These are phyloP conservation scores for Amorphotheca resinae DNA, from an alignment of 495 filamentous ascomycete species.

Conservation along the genomic window DNA sequence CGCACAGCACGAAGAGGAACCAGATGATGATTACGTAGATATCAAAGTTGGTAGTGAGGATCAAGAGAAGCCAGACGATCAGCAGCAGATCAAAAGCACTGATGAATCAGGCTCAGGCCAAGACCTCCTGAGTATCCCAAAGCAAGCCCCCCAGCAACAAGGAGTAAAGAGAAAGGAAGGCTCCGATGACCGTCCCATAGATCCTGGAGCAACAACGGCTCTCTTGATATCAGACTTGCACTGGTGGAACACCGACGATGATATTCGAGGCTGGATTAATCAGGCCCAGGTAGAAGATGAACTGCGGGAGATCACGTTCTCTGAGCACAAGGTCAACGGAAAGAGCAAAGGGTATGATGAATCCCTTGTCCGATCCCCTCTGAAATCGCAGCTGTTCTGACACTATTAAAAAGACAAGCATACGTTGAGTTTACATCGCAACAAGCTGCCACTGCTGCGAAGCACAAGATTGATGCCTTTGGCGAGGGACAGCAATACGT, in stretches of 20 bases:
- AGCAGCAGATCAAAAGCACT: conserved; percentile 36
- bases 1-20: conserved; percentile 21
- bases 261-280: conserved; percentile 78
- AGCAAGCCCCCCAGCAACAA: conserved; percentile 46
- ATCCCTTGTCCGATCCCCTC: neutral
- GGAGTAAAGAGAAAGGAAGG: conserved; percentile 67
- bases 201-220: conserved; percentile 72
- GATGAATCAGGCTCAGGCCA: conserved; percentile 27
- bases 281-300: conserved; percentile 66
- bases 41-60: conserved; percentile 24
- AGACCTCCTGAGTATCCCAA: conserved; percentile 29
- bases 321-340: conserved; percentile 96
- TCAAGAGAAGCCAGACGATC: conserved; percentile 13
- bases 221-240: conserved; percentile 76
- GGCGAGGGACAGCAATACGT: conserved; percentile 36
- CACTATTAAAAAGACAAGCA: conserved; percentile 53
- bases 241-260: conserved; percentile 97
- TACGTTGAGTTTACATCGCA: conserved; percentile 77
- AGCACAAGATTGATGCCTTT: conserved; percentile 63
- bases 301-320: conserved; percentile 87
- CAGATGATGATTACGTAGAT: conserved; percentile 30
- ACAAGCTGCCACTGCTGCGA: conserved; percentile 76
- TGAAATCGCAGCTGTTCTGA: neutral
- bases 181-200: conserved; percentile 62
- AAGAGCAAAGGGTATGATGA: conserved; percentile 88